These are phyloP conservation scores for Seminavis robusta DNA, from an alignment of 108 stramenopile genomes.

Conservation along the genomic window DNA sequence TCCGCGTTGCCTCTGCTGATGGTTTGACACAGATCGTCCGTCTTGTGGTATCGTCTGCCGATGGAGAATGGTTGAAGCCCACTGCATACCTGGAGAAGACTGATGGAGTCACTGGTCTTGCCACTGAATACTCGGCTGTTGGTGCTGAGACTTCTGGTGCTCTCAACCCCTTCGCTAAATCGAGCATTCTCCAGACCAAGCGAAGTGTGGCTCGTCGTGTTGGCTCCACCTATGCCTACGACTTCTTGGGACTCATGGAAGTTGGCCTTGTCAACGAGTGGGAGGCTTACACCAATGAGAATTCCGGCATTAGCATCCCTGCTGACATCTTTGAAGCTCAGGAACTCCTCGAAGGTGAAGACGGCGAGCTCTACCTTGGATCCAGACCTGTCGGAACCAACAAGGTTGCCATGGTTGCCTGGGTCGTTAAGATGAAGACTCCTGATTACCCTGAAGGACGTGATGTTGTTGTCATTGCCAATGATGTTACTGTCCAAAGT, in stretches of 20 bases:
- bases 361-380: constrained; percentile 72
- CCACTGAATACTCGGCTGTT: constrained; percentile 86
- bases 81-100: constrained; percentile 89
- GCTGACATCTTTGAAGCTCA: constrained; percentile 59
- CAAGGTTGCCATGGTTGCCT: constrained; percentile 97
- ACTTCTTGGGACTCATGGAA: constrained; percentile 96
- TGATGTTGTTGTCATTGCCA: constrained; percentile 93
- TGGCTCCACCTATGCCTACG: constrained; percentile 96
- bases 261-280: constrained; percentile 85
- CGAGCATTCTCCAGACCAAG: constrained; percentile 92
- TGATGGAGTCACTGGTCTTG: constrained; percentile 92
- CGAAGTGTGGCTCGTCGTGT: constrained; percentile 95
- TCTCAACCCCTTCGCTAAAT: constrained; percentile 89
- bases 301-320: constrained; percentile 48
- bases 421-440: constrained; percentile 90
- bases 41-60: constrained; percentile 92
- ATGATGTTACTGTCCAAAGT: constrained; percentile 98
- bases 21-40: constrained; percentile 83
- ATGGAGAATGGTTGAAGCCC: constrained; percentile 92
- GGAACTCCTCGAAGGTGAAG: constrained; percentile 73
- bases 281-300: constrained; percentile 60
- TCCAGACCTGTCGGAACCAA: constrained; percentile 89
- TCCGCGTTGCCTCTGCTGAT: constrained; percentile 64
- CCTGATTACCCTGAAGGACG: constrained; percentile 98
- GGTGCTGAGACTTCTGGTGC: constrained; percentile 52